Evolutionary conservation across 2,329 filamentous ascomycete genomes (phyloP).

Genomic region (Claviceps citrina): DNA sequence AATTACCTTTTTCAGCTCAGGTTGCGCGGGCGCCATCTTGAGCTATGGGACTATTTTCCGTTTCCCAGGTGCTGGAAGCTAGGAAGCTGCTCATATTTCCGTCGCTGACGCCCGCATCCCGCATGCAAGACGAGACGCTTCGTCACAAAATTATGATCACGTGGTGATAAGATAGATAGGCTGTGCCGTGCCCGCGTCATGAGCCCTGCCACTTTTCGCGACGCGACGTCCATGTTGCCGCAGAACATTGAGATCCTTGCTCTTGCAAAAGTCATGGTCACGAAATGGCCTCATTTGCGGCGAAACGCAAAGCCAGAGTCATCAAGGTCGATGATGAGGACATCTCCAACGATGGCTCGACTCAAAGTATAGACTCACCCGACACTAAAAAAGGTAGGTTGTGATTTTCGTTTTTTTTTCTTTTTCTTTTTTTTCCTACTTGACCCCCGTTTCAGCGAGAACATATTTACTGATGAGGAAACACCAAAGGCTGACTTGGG

Average conservation of each 20-base stretch:
- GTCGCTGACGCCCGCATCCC: constrained; percentile 16
- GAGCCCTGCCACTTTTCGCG: not conserved
- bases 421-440: not conserved
- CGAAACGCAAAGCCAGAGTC: constrained; percentile 58
- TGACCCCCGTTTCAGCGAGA: constrained; percentile 8
- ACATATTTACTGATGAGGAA: constrained; percentile 17
- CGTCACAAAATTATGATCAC: constrained; percentile 22
- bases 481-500: constrained; percentile 18
- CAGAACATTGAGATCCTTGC: not conserved
- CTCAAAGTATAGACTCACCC: constrained; percentile 12
- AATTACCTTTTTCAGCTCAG: constrained; percentile 89
- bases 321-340: constrained; percentile 58
- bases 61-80: constrained; percentile 4
- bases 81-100: constrained; percentile 9
- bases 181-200: constrained; percentile 13
- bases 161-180: constrained; percentile 40
- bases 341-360: constrained; percentile 20
- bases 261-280: constrained; percentile 2
- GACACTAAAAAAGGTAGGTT: constrained; percentile 23
- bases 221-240: not conserved
- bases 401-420: not conserved
- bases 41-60: constrained; percentile 12
- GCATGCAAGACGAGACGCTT: constrained; percentile 8
- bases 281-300: constrained; percentile 38
- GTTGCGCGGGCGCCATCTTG: constrained; percentile 95